Base-by-base conservation (phyloP, 108 stramenopile species). In the Nitzschia putrida region DNA sequence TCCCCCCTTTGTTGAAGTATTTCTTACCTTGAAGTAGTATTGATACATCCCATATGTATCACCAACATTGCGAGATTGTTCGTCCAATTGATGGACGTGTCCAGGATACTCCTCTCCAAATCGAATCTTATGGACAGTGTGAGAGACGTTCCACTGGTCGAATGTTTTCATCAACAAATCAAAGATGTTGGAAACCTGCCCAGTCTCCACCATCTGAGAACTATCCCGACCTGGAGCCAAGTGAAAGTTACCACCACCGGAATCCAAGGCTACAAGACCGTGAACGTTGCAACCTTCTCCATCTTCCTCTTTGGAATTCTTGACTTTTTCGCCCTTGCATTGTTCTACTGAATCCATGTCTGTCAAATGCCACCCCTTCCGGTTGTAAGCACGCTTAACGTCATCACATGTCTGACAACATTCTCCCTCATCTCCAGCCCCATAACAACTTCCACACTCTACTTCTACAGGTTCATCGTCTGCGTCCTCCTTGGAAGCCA, bases 341-440 rank as follows among this genome's bases (percentile, higher is more conserved):
- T 95, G 93, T 0, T 55, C 55, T 25, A 97, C 89, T 0, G 57
- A 57, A 0, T 64, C 18, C 18, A 75, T 11, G 53, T 94, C 74
- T 12, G 61, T 64, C 40, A 99, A 72, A 53, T 79, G 79, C 98
- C 98, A 99, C 12, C 92, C 90, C 58, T 87, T 90, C 12, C 80
- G 63, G 26, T 83, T 81, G 75, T 99, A 99, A 25, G 95, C 96
- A 0, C 87, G 80, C 53, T 89, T 90, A 7, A 99, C 97, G 52
- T 96, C 96, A 37, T 97, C 95, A 64, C 98, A 99, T 0, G 96
- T 95, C 49, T 95, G 82, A 80, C 98, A 99, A 81, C 98, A 99
- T 80, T 97, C 93, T 14, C 76, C 89, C 53, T 88, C 87, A 0
- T 83, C 84, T 18, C 91, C 97, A 5, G 98, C 98, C 2, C 98